phyloP scores from a whole-genome alignment of 2,329 filamentous ascomycete species.

The Fonsecaea multimorphosa region DNA sequence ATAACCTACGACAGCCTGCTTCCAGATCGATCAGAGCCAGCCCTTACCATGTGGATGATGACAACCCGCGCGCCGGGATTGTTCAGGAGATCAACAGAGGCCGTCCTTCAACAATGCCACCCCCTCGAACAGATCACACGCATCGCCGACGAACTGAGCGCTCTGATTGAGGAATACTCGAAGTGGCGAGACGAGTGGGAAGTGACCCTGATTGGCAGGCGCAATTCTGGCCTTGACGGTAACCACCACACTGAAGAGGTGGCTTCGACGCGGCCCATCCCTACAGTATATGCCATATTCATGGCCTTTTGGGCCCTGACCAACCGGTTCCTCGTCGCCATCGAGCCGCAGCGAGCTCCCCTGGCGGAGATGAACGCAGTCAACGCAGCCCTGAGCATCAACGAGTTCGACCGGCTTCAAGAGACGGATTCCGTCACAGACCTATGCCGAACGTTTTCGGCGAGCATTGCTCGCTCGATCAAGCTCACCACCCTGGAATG shows the following conservation, averaged over 20 bases:
- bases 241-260: background rate
- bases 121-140: background rate
- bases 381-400: slow-evolving; percentile 12
- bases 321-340: slow-evolving; percentile 21
- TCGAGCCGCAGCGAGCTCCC: slow-evolving; percentile 12
- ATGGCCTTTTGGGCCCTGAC: slow-evolving; percentile 22
- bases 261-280: background rate
- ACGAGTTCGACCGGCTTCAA: slow-evolving; percentile 6
- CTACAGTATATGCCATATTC: slow-evolving; percentile 19
- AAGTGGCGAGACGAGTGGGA: slow-evolving; percentile 21
- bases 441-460: slow-evolving; percentile 13
- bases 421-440: slow-evolving; percentile 14
- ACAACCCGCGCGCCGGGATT: slow-evolving; percentile 14
- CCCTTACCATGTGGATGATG: slow-evolving; percentile 26
- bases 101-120: slow-evolving; percentile 8
- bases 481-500: slow-evolving; percentile 15
- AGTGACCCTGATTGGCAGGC: background rate
- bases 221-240: background rate
- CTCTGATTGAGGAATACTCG: slow-evolving; percentile 13
- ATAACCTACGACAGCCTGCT: slow-evolving; percentile 8
- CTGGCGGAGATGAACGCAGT: slow-evolving; percentile 12
- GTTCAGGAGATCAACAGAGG: slow-evolving; percentile 23
- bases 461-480: slow-evolving; percentile 17
- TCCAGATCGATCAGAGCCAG: slow-evolving; percentile 21
- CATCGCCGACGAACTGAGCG: slow-evolving; percentile 5